phyloP scores from a whole-genome alignment of 306 rosid species.

The Myrica gale region DNA sequence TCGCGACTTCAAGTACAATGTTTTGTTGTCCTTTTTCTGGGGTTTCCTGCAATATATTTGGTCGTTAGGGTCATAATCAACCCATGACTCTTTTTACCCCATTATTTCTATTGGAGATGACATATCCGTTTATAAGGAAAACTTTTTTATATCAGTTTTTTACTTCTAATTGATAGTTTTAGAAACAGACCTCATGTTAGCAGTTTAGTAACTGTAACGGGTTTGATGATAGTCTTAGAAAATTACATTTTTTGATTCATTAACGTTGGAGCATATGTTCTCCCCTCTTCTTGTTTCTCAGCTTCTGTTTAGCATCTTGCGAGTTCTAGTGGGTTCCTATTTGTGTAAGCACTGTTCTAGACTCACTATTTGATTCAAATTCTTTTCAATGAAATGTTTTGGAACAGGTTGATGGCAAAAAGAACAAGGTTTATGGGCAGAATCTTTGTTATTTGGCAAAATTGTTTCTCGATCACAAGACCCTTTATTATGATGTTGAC shows the following conservation, averaged over 20 bases:
- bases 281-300: background rate
- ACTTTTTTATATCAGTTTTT: background rate
- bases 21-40: background rate
- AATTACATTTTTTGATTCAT: background rate
- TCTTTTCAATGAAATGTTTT: conserved; percentile 17
- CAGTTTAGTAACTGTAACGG: background rate
- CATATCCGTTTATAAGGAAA: background rate
- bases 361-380: conserved; percentile 17
- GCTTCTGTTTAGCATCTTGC: background rate
- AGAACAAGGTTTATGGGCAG: conserved; percentile 99
- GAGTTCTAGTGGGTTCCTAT: too few species aligned
- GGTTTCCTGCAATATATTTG: background rate
- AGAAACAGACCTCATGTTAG: background rate
- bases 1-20: background rate
- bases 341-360: background rate
- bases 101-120: background rate
- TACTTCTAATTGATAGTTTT: background rate
- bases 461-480: conserved; percentile 98
- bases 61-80: background rate
- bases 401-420: conserved; percentile 95
- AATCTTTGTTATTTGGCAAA: conserved; percentile 97
- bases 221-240: background rate
- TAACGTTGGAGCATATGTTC: background rate
- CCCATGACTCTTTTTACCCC: background rate
- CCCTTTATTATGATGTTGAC: conserved; percentile 96